phyloP scores from a whole-genome alignment of 169 alveolate genomes.

The Perkinsus olseni region DNA sequence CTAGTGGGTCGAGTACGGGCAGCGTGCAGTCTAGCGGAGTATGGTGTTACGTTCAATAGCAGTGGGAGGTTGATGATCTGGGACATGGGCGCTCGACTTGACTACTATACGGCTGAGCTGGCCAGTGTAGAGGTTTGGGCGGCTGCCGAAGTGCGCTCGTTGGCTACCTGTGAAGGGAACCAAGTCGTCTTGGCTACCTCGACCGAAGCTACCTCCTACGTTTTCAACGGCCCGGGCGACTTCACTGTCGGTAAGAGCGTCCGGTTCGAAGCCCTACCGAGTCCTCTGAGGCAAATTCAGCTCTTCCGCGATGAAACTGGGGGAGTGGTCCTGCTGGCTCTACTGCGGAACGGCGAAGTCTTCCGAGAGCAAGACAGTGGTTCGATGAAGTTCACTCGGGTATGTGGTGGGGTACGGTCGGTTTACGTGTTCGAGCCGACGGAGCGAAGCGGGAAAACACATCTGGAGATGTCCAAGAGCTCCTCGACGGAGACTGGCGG shows the following conservation, averaged over 20 bases:
- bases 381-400: neutral
- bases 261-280: neutral
- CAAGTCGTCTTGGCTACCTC: neutral
- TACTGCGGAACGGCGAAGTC: neutral
- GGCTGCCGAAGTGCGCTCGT: neutral
- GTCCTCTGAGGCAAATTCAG: neutral
- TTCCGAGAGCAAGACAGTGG: neutral
- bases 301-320: neutral
- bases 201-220: neutral
- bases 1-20: neutral
- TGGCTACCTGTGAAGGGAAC: neutral
- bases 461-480: neutral
- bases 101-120: neutral
- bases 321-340: neutral
- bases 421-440: neutral
- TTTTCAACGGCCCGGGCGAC: neutral
- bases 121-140: neutral
- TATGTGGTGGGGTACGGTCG: neutral
- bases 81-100: neutral
- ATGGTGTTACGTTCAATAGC: neutral
- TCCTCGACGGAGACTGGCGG: neutral
- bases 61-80: neutral
- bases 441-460: neutral
- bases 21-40: neutral
- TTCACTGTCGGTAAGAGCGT: neutral